phyloP scores from a whole-genome alignment of 2,329 filamentous ascomycete species.

The Apiospora rasikravindrae region DNA sequence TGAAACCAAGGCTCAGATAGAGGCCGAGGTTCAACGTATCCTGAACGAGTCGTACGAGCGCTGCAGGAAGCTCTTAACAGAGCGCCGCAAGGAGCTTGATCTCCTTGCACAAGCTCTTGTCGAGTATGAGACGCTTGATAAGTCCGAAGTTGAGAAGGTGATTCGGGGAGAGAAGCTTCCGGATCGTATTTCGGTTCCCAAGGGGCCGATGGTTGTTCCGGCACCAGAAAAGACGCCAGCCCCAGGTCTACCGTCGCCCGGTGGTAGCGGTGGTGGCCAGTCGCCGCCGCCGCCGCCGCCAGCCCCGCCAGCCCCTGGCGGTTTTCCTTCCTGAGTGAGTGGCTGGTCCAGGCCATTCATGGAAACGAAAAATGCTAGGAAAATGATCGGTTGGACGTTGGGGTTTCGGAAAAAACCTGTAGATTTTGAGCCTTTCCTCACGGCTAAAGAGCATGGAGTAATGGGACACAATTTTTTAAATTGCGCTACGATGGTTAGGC shows the following conservation, averaged over 20 bases:
- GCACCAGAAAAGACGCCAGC: slow-evolving; percentile 37
- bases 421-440: slow-evolving; percentile 11
- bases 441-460: slow-evolving; percentile 10
- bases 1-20: slow-evolving; percentile 85
- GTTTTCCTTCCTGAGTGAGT: slow-evolving; percentile 15
- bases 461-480: neutral
- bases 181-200: slow-evolving; percentile 66
- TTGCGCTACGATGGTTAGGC: neutral
- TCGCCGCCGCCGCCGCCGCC: slow-evolving; percentile 30
- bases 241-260: slow-evolving; percentile 30
- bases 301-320: slow-evolving; percentile 15
- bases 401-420: slow-evolving; percentile 2
- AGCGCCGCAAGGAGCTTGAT: slow-evolving; percentile 84
- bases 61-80: slow-evolving; percentile 71
- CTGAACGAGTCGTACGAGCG: slow-evolving; percentile 82
- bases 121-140: slow-evolving; percentile 91
- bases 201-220: slow-evolving; percentile 72
- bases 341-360: neutral
- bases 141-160: slow-evolving; percentile 88
- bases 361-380: neutral
- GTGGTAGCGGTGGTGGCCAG: slow-evolving; percentile 20
- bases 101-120: slow-evolving; percentile 86
- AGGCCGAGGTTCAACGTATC: slow-evolving; percentile 83
- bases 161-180: slow-evolving; percentile 84
- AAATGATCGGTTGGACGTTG: neutral